Evolutionary conservation across 345 rosid species (phyloP).

Genomic region (Brassica cretica): DNA sequence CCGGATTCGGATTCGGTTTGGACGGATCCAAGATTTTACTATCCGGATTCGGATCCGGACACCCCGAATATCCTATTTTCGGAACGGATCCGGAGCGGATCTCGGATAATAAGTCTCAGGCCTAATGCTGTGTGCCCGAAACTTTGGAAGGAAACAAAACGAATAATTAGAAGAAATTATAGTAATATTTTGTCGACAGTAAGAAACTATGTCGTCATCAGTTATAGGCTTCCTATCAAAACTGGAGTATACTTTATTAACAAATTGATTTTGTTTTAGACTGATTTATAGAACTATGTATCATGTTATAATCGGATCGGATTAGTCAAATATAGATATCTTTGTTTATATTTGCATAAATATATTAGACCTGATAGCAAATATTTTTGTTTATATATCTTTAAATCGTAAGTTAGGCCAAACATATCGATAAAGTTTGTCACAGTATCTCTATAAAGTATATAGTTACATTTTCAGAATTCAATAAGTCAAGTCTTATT

Average conservation of each 20-base stretch:
- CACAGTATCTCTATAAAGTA: not conserved
- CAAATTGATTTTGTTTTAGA: too few relatives aligned
- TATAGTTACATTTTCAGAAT: not conserved
- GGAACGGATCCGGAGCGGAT: too few relatives aligned
- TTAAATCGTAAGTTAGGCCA: conserved; percentile 2
- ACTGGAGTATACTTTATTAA: not conserved
- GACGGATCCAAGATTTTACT: too few relatives aligned
- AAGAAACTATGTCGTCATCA: not conserved
- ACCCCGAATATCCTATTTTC: too few relatives aligned
- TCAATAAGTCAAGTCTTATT: conserved; percentile 16
- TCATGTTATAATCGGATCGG: not conserved
- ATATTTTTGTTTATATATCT: not conserved
- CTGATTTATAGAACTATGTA: too few relatives aligned
- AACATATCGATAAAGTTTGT: not conserved
- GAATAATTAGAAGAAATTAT: not conserved
- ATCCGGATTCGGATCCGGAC: too few relatives aligned
- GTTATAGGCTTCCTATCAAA: not conserved
- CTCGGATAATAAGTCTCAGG: too few relatives aligned
- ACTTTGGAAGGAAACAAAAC: too few relatives aligned
- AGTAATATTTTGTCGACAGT: too few relatives aligned
- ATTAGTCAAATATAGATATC: not conserved
- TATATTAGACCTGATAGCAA: too few relatives aligned
- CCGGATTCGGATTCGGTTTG: too few relatives aligned
- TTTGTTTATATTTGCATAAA: not conserved
- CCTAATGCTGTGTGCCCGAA: too few relatives aligned